Conservation (phyloP, 371 early-diverging fungal species). For the Rhizopus sp. region DNA sequence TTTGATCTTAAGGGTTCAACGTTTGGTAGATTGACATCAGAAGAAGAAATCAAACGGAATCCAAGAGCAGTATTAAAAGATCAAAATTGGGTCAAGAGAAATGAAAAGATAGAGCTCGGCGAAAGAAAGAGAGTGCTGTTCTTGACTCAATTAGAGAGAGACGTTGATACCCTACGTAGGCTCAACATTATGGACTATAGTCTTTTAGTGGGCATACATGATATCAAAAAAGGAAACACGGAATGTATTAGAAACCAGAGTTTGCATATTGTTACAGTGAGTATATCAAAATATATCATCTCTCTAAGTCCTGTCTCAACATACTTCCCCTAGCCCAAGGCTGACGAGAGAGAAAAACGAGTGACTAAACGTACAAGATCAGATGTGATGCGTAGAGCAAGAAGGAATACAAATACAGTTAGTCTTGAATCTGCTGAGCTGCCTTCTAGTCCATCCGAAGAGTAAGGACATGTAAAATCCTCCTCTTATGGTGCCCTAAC, state of each 20-base stretch:
- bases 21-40: constrained; percentile 79
- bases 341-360: constrained; percentile 33
- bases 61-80: constrained; percentile 92
- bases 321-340: constrained; percentile 36
- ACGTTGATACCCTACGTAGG: constrained; percentile 73
- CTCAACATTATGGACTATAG: constrained; percentile 98
- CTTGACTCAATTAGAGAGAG: constrained; percentile 81
- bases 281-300: constrained; percentile 24
- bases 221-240: constrained; percentile 78
- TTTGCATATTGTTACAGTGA: constrained; percentile 72
- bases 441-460: constrained; percentile 44
- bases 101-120: constrained; percentile 78
- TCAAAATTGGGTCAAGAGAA: constrained; percentile 86
- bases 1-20: constrained; percentile 96
- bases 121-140: constrained; percentile 76
- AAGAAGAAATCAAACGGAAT: constrained; percentile 72
- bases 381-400: constrained; percentile 62
- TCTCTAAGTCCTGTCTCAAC: neutral
- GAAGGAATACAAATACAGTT: constrained; percentile 65
- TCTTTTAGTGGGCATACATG: constrained; percentile 90
- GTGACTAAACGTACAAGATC: constrained; percentile 47
- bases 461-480: constrained; percentile 23
- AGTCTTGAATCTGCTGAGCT: constrained; percentile 52
- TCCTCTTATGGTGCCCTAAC: neutral
- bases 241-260: constrained; percentile 87